phyloP scores from a whole-genome alignment of 306 rosid species.

The Carpinus fangiana region DNA sequence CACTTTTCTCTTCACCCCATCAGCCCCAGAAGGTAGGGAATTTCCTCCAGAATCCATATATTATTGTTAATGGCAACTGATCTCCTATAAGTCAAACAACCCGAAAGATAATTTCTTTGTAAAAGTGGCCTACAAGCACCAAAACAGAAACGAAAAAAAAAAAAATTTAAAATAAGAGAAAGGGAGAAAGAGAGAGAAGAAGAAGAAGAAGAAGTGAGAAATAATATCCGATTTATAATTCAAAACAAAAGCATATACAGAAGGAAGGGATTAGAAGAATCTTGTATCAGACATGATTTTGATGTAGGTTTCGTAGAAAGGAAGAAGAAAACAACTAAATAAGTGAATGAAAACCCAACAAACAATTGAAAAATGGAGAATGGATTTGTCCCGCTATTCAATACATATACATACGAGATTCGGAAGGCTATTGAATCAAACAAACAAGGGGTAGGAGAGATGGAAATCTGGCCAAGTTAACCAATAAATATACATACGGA shows the following conservation, averaged over 20 bases:
- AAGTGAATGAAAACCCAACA: neutral
- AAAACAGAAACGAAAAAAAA: neutral
- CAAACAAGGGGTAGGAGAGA: neutral
- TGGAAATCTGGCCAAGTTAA: no score
- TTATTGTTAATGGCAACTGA: neutral
- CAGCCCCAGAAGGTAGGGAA: constrained; percentile 75
- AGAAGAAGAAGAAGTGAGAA: neutral
- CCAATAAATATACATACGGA: neutral
- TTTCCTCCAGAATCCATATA: constrained; percentile 71
- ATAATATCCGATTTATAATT: neutral
- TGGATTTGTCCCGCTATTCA: neutral
- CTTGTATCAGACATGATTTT: neutral
- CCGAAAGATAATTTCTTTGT: neutral
- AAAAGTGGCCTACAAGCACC: neutral
- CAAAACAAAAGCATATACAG: neutral
- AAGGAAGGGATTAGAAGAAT: neutral
- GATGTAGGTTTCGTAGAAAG: neutral
- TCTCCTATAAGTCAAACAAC: neutral
- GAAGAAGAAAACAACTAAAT: neutral
- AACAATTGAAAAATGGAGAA: neutral
- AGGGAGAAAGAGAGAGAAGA: neutral
- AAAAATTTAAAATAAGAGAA: neutral
- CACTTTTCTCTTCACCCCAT: constrained; percentile 80
- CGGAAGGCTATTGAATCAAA: neutral
- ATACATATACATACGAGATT: neutral